phyloP scores from a whole-genome alignment of 225 moss, liverwort and hornwort genomes.

The Marchantia paleacea region DNA sequence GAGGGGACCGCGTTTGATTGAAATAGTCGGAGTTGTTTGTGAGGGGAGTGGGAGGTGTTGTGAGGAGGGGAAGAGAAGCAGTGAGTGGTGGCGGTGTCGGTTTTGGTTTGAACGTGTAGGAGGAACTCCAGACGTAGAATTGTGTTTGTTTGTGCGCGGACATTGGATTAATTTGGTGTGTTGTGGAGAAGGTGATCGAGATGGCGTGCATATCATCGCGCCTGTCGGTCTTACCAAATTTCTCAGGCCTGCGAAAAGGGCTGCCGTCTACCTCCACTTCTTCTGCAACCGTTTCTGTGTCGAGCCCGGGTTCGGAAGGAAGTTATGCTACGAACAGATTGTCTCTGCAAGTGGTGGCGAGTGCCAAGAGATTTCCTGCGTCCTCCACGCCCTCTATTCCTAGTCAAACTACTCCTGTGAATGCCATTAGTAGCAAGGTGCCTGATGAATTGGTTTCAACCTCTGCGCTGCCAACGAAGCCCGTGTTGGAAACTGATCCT shows the following conservation, averaged over 20 bases:
- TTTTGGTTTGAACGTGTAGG: background rate
- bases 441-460: slow-evolving; percentile 25
- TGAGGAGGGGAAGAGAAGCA: background rate
- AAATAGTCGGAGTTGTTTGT: background rate
- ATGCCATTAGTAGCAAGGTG: slow-evolving; percentile 34
- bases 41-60: background rate
- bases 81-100: background rate
- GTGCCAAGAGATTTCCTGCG: slow-evolving; percentile 20
- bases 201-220: slow-evolving; percentile 39
- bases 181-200: background rate
- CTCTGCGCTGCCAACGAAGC: slow-evolving; percentile 25
- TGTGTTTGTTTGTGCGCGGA: too few relatives aligned
- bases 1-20: background rate
- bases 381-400: slow-evolving; percentile 21
- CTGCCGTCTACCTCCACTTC: background rate
- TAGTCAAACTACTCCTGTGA: background rate
- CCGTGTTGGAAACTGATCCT: slow-evolving; percentile 62
- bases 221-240: slow-evolving; percentile 15
- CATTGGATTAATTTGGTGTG: too few relatives aligned
- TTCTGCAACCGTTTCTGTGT: slow-evolving; percentile 5
- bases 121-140: background rate
- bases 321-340: slow-evolving; percentile 21
- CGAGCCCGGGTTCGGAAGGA: slow-evolving; percentile 11
- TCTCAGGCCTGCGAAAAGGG: background rate
- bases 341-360: slow-evolving; percentile 12